Conservation (phyloP, 441 rosid species). For the Macaranga tanarius region DNA sequence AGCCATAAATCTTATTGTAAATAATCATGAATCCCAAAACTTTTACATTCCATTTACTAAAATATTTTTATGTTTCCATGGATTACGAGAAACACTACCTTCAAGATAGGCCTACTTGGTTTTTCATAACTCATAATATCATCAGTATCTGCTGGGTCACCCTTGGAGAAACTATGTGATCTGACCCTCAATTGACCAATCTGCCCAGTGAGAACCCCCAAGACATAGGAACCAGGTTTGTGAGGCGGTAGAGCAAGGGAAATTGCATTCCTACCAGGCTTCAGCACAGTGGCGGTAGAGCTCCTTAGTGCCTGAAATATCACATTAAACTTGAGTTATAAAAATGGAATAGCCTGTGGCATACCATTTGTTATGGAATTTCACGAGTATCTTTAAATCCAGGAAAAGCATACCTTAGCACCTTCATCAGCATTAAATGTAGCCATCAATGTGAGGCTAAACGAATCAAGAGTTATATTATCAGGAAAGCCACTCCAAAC, state of each 20-base stretch:
- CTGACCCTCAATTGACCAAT: constrained; percentile 92
- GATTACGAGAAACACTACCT: constrained; percentile 48
- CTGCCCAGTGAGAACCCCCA: constrained; percentile 96
- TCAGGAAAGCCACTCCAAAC: constrained; percentile 99
- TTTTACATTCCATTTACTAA: background rate
- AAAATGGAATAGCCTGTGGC: constrained; percentile 13
- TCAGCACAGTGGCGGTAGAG: constrained; percentile 63
- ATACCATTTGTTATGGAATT: constrained; percentile 1
- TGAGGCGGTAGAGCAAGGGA: constrained; percentile 85
- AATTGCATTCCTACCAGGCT: constrained; percentile 72
- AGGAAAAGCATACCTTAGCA: constrained; percentile 62
- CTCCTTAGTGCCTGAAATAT: constrained; percentile 76
- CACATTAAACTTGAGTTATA: constrained; percentile 25
- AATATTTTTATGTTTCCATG: background rate
- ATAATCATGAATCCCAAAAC: background rate
- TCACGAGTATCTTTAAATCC: background rate
- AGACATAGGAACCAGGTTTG: constrained; percentile 91
- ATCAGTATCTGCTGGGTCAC: constrained; percentile 94
- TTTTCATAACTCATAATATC: constrained; percentile 98
- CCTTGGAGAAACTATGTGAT: constrained; percentile 97
- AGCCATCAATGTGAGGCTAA: constrained; percentile 87
- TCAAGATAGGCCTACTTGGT: constrained; percentile 89
- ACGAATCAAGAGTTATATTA: constrained; percentile 92
- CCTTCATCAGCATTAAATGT: constrained; percentile 90
- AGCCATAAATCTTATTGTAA: background rate